These are phyloP conservation scores for Coniophora puteana DNA, from an alignment of 1,284 basidiomycete species.

Conservation along the genomic window DNA sequence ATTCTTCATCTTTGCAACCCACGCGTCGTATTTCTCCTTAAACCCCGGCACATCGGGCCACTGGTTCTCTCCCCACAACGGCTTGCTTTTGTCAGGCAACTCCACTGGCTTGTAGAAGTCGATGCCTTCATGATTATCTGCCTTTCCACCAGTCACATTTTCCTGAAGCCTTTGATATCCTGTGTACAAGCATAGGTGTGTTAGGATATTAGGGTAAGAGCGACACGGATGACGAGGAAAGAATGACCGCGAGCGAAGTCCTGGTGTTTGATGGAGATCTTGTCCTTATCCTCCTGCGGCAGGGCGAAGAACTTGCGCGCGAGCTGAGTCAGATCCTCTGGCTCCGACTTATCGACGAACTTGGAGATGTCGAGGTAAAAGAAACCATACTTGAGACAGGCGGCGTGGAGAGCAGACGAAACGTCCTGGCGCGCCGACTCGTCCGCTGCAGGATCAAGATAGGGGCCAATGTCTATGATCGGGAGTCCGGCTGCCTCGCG, in stretches of 20 bases:
- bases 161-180: conserved; percentile 72
- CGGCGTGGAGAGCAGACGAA: conserved; percentile 62
- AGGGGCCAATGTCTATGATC: conserved; percentile 52
- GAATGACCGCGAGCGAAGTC: conserved; percentile 69
- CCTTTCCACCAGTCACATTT: conserved; percentile 81
- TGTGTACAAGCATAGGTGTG: conserved; percentile 22
- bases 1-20: conserved; percentile 80
- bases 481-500: too few species aligned
- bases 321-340: conserved; percentile 60
- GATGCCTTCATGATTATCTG: conserved; percentile 82
- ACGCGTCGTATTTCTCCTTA: conserved; percentile 57
- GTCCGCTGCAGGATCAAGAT: conserved; percentile 29
- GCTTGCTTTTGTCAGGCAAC: conserved; percentile 62
- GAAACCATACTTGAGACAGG: conserved; percentile 79
- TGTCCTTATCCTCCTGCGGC: conserved; percentile 72
- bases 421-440: conserved; percentile 31
- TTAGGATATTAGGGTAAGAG: neutral
- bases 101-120: conserved; percentile 78
- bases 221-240: neutral
- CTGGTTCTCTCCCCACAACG: conserved; percentile 80
- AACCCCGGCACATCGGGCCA: conserved; percentile 69
- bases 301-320: conserved; percentile 70
- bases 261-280: conserved; percentile 57
- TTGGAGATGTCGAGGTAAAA: conserved; percentile 77
- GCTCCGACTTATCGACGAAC: conserved; percentile 52